Base-by-base conservation (phyloP, 2,329 filamentous ascomycete species). In the Juglanconis juglandina region DNA sequence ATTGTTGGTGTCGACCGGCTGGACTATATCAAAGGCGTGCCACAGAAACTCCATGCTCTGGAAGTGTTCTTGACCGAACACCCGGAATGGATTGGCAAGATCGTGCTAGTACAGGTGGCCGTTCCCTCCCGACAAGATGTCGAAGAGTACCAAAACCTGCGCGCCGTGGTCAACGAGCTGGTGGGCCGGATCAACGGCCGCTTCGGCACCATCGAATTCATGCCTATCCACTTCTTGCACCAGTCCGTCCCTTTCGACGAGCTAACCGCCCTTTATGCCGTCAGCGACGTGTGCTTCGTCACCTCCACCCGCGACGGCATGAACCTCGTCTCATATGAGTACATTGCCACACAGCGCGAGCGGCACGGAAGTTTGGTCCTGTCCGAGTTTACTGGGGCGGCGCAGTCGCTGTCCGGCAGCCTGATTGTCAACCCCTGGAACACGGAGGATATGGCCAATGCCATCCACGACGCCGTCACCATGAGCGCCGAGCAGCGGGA, bases 361-460 rank as follows among this genome's bases (percentile, higher is more conserved):
- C 88, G 92, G 55, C 92, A 98, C 71, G 95, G 95, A 61, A 89
- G 92, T 63, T 89, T 99, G 85, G 93, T 99, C 59, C 85, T 99
- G 37, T 97, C 93, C 52, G 95, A 99, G 73, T 98, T 99, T 71
- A 93, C 95, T 0, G 95, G 95, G 48, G 95, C 95, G 7, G 94
- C 95, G 0, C 95, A 98, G 76, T 95, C 90, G 64, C 82, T 99
- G 60, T 97, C 96, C 67, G 94, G 94, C 63, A 92, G 91, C 67
- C 81, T 98, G 55, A 93, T 98, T 57, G 91, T 98, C 70, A 99
- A 99, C 75, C 95, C 95, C 1, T 99, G 95, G 95, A 98, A 98
- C 73, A 97, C 93, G 0, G 93, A 97, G 71, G 94, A 98, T 74
- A 81, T 98, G 42, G 93, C 94, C 46, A 91, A 92, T 68, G 91